A percentile compares a stretch with the other conserved stretches of the same genome.
These are phyloP conservation scores for Arabidopsis suecica DNA, from an alignment of 345 rosid species.

Conservation along the genomic window DNA sequence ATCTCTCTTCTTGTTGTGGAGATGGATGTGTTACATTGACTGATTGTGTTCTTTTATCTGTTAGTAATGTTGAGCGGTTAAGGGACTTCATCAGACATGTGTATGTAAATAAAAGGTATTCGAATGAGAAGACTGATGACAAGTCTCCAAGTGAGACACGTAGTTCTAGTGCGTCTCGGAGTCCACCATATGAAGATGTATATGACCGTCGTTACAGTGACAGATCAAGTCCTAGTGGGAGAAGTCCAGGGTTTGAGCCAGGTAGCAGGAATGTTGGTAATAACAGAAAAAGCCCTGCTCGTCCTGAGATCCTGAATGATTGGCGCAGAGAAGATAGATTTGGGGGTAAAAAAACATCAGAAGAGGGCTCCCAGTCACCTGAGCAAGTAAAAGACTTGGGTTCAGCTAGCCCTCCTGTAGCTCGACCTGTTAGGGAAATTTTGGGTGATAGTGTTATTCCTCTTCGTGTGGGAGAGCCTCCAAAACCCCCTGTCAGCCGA, in stretches of 20 bases:
- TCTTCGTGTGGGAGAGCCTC: constrained; percentile 80
- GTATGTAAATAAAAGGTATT: constrained; percentile 82
- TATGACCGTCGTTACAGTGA: constrained; percentile 74
- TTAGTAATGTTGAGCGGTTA: constrained; percentile 82
- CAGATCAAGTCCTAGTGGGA: constrained; percentile 86
- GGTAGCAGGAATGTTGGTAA: constrained; percentile 27
- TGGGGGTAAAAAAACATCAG: constrained; percentile 53
- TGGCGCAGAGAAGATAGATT: constrained; percentile 97
- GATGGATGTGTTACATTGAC: constrained; percentile 16
- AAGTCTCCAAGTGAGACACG: constrained; percentile 79
- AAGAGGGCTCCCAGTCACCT: constrained; percentile 59
- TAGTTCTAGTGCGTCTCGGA: constrained; percentile 77
- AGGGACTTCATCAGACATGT: constrained; percentile 90
- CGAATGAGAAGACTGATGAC: constrained; percentile 73
- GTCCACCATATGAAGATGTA: constrained; percentile 78
- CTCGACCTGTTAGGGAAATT: constrained; percentile 90
- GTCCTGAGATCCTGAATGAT: constrained; percentile 72
- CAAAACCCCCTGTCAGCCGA: constrained; percentile 68
- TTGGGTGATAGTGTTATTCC: constrained; percentile 86
- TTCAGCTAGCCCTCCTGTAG: constrained; percentile 75
- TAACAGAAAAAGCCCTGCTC: constrained; percentile 46
- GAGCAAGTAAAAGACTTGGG: constrained; percentile 67
- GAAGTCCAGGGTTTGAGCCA: constrained; percentile 53
- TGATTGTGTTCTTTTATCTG: constrained; percentile 40
- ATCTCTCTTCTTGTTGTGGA: constrained; percentile 37